Conservation (phyloP, 768 basidiomycete genomes). For the Daedaleopsis sinensis region DNA sequence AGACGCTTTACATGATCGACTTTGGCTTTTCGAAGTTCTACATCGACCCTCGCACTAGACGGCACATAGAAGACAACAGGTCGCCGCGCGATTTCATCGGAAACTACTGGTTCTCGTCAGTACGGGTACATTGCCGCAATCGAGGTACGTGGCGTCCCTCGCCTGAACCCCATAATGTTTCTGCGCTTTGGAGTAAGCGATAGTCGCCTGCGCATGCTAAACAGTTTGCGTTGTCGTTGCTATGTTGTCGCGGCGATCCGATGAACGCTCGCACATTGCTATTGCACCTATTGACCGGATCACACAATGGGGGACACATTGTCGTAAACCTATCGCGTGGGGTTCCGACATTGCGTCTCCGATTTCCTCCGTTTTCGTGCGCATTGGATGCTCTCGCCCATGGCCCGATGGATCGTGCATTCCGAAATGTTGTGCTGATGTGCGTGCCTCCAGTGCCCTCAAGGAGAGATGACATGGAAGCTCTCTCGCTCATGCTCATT, state of each 20-base stretch:
- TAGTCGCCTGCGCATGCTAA: too few species aligned
- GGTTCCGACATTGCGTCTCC: too few species aligned
- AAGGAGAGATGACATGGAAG: conserved; percentile 79
- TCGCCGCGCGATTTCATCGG: conserved; percentile 76
- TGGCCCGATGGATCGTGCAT: not conserved
- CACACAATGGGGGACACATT: too few species aligned
- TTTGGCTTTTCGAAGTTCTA: conserved; percentile 84
- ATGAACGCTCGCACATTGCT: too few species aligned
- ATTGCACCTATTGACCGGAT: too few species aligned
- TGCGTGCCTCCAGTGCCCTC: conserved; percentile 58
- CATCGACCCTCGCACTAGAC: conserved; percentile 62
- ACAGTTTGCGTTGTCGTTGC: too few species aligned
- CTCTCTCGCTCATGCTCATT: conserved; percentile 76
- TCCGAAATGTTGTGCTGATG: not conserved
- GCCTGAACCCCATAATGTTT: too few species aligned
- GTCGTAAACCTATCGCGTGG: too few species aligned
- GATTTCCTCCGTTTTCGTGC: not conserved
- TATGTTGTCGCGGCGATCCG: too few species aligned
- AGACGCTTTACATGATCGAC: conserved; percentile 79
- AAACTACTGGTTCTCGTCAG: conserved; percentile 84
- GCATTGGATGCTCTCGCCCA: not conserved
- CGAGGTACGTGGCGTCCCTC: conserved; percentile 51
- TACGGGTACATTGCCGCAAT: conserved; percentile 76
- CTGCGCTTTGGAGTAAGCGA: not conserved
- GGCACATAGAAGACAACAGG: conserved; percentile 74